Percentiles rank a stretch among this genome's conserved stretches.
Conservation (phyloP, 805 yeast species). For the Schizosaccharomyces japonicus region DNA sequence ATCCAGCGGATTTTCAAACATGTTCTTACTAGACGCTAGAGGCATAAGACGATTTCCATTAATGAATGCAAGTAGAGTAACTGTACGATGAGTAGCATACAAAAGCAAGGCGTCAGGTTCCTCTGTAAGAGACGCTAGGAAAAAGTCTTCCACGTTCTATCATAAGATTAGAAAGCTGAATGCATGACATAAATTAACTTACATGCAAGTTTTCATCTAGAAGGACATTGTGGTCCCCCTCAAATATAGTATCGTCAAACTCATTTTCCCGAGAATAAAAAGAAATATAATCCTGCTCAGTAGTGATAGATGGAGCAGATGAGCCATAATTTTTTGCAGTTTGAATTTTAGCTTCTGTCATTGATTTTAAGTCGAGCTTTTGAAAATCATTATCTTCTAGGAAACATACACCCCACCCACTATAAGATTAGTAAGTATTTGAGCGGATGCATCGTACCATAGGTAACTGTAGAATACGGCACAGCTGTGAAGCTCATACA, state of each 20-base stretch:
- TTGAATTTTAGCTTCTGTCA: no score
- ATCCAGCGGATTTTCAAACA: not conserved
- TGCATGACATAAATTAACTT: not conserved
- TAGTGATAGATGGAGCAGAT: no score
- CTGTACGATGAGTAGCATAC: not conserved
- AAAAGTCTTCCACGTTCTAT: not conserved
- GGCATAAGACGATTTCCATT: not conserved
- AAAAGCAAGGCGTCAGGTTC: not conserved
- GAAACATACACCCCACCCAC: not conserved
- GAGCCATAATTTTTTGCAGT: no score
- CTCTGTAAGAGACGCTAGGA: not conserved
- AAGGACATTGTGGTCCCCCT: not conserved
- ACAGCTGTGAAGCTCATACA: slow-evolving; percentile 28
- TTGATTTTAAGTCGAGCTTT: no score
- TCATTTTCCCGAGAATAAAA: not conserved
- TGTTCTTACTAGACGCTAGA: not conserved
- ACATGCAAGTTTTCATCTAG: not conserved
- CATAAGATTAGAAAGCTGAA: not conserved
- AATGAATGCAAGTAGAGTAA: not conserved
- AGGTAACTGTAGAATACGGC: not conserved
- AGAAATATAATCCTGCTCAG: not conserved
- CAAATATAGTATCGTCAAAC: not conserved
- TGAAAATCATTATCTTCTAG: not conserved
- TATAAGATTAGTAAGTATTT: not conserved
- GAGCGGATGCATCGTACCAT: not conserved